Base-by-base conservation (phyloP, 2,329 filamentous ascomycete species). In the Dothidotthia symphoricarpi region DNA sequence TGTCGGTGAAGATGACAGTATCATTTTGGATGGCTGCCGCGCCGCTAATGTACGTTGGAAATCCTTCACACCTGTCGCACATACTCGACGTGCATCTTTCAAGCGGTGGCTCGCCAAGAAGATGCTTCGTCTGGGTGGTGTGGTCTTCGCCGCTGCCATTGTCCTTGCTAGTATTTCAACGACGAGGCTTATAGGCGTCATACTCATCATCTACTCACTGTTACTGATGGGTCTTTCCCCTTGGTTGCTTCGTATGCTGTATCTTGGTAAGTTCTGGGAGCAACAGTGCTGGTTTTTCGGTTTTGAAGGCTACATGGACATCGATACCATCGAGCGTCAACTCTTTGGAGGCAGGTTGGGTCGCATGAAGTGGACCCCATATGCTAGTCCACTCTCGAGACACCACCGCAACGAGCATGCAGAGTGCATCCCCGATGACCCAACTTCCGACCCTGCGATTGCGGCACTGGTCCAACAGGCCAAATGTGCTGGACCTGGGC, bases 41-140 rank as follows among this genome's bases (percentile, higher is more conserved):
- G 68, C 64, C 1, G 70, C 71, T 1, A 62, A 67, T 3, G 67
- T 75, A 16, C 62, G 64, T 3, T 75, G 73, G 73, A 65, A 72
- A 29, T 55, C 53, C 0, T 70, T 72, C 34, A 51, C 55, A 2
- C 56, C 55, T 1, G 62, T 70, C n/a, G 54, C 58, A 3, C 28
- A 59, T n/a, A 47, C 45, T 1, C 49, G 54, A 5, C 55, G 59
- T 6, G 28, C 47, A 10, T 56, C 57, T 0, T 59, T 53, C 51
- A 59, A 45, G 28, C 64, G 67, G 3, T 24, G 24, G 19, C 29
- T 65, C 3, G 53, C 55, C 3, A 33, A 49, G 26, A 28, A 39
- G 1, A 26, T 54, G 31, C 30, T 63, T 2, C 52, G 57, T 16
- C 12, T 52, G 11, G 36, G 49, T 2, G 45, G 54, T 16, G 4